Base-by-base conservation (phyloP, 2,329 filamentous ascomycete species). In the Nectriaceae sp. region DNA sequence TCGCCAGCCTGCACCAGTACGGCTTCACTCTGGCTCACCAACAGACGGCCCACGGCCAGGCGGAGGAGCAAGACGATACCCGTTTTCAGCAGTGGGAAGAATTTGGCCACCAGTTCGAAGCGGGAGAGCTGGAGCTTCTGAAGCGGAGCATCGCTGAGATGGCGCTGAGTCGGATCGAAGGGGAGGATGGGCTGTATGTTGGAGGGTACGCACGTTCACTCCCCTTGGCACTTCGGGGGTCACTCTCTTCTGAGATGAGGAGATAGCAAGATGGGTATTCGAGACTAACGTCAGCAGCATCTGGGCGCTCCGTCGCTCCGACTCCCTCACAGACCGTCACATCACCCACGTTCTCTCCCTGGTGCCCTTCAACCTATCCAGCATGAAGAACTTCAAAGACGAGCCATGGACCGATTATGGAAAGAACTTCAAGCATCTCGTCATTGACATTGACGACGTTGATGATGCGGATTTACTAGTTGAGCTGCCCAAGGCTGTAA, bases 301-400 rank as follows among this genome's bases (percentile, higher is more conserved):
- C 55, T 92, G 92, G 74, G 84, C 87, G 36, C 74, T 97, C 54
- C 84, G 85, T 50, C 85, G 88, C 52, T 85, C 85, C 52, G 79
- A 86, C 45, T 79, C 85, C 29, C 77, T 97, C 41, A 73, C 80
- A 55, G 80, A 87, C 54, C 83, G 84, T 57, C 84, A 86, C 56
- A 90, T 99, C 67, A 96, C 91, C 3, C 92, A 97, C 70, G 82
- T 97, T 22, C 77, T 97, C n/a, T 96, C 92, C 4, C 88, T 94
- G 35, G 70, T 93, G 51, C 81, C 82, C 40, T 78, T 87, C 58
- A 64, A 69, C 47, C 66, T 66, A 0, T 57, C 62, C 21, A 65
- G 59, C 33, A 53, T 71, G 41, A 70, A 68, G 42, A 72, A 71
- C 53, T 71, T 83, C 62, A 75, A 78, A 49, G 70, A 78, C 31